Conservation (phyloP, 169 alveolate species). For the Amoebophrya sp. region DNA sequence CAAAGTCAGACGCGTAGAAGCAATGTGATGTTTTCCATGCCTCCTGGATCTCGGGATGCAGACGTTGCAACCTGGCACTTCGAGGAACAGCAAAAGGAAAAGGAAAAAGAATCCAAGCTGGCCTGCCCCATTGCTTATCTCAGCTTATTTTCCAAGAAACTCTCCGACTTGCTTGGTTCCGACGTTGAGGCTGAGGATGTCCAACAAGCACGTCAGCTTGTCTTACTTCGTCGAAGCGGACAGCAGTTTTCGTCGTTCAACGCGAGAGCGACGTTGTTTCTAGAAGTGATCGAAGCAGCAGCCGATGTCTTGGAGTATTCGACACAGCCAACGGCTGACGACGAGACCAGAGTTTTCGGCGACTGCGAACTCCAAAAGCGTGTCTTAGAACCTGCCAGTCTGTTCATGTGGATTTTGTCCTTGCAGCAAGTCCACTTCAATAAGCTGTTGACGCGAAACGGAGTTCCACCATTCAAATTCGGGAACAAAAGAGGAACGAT, state of each 20-base stretch:
- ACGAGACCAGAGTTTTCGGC: neutral
- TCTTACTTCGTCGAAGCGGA: neutral
- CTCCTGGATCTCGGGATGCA: neutral
- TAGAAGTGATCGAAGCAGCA: neutral
- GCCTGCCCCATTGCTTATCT: neutral
- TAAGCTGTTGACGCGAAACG: neutral
- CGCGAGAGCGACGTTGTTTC: neutral
- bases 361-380: neutral
- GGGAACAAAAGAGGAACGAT: neutral
- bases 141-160: neutral
- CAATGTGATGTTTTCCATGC: too few relatives aligned
- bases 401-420: constrained; percentile 14
- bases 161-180: neutral
- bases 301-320: constrained; percentile 6
- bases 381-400: neutral
- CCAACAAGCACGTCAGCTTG: neutral
- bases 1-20: too few relatives aligned
- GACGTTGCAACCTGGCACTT: neutral
- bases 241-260: neutral
- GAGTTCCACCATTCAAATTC: neutral
- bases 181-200: neutral
- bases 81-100: neutral
- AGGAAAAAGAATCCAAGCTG: neutral
- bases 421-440: neutral
- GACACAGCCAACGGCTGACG: neutral